These are phyloP conservation scores for Leptomonas seymouri DNA, from an alignment of 208 protist genomes.

Conservation along the genomic window DNA sequence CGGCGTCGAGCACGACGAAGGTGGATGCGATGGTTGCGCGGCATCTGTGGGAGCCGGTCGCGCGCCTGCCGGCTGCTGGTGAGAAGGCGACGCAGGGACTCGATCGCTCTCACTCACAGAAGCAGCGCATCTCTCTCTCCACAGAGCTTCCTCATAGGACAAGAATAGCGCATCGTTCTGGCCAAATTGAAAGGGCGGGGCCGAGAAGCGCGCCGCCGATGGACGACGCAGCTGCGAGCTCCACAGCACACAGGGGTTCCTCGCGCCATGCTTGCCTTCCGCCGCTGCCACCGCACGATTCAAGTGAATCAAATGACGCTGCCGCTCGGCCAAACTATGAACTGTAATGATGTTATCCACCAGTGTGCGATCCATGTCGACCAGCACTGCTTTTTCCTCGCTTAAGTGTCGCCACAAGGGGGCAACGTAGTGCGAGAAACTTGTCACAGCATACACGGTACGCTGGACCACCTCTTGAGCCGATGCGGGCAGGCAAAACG, in stretches of 20 bases:
- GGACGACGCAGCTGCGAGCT: background rate
- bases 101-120: background rate
- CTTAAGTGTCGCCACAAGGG: constrained; percentile 63
- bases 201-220: constrained; percentile 4
- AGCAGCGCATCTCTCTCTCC: background rate
- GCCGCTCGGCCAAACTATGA: constrained; percentile 24
- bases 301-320: constrained; percentile 25
- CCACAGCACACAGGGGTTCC: constrained; percentile 28
- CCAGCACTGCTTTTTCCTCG: constrained; percentile 64
- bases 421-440: constrained; percentile 64
- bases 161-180: constrained; percentile 19
- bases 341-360: constrained; percentile 78
- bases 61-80: no score
- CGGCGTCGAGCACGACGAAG: background rate
- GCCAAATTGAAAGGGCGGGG: constrained; percentile 2
- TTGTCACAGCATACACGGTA: constrained; percentile 49
- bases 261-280: constrained; percentile 1
- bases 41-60: no score
- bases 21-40: no score
- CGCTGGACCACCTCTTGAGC: constrained; percentile 34
- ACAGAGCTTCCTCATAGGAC: constrained; percentile 20
- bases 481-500: background rate
- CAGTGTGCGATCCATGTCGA: constrained; percentile 88
- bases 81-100: no score
- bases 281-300: constrained; percentile 13